phyloP scores from a whole-genome alignment of 768 basidiomycete genomes.

The Pleurotus citrinopileatus region DNA sequence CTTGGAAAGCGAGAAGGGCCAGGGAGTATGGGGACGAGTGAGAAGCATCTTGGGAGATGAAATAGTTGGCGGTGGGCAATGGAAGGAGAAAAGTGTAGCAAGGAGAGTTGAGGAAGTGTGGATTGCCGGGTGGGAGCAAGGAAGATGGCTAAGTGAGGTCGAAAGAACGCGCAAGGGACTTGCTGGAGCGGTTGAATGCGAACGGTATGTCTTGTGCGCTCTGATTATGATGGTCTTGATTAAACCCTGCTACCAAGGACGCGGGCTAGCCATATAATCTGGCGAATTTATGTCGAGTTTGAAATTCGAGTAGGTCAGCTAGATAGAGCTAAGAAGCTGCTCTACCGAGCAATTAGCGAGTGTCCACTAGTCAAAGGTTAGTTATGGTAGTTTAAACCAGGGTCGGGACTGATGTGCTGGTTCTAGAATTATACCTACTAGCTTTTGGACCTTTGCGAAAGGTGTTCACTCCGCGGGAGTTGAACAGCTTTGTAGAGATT shows the following conservation, averaged over 20 bases:
- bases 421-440: slow-evolving; percentile 68
- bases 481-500: slow-evolving; percentile 59
- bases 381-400: slow-evolving; percentile 15
- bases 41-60: slow-evolving; percentile 53
- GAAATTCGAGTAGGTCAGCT: slow-evolving; percentile 65
- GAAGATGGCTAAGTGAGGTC: slow-evolving; percentile 65
- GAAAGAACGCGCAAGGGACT: slow-evolving; percentile 71
- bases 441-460: slow-evolving; percentile 71
- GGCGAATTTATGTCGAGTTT: slow-evolving; percentile 75
- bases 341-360: slow-evolving; percentile 73
- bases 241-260: slow-evolving; percentile 43
- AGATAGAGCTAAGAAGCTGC: slow-evolving; percentile 61
- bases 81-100: slow-evolving; percentile 50
- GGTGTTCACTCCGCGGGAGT: slow-evolving; percentile 58
- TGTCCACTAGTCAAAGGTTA: slow-evolving; percentile 76
- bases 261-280: slow-evolving; percentile 59
- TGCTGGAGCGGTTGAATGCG: slow-evolving; percentile 57
- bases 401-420: neutral
- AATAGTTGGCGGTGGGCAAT: slow-evolving; percentile 41
- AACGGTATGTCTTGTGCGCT: slow-evolving; percentile 38
- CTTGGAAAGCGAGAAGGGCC: slow-evolving; percentile 72
- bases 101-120: slow-evolving; percentile 70
- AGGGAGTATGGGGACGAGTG: slow-evolving; percentile 77
- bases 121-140: slow-evolving; percentile 77
- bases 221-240: neutral